Evolutionary conservation across 345 rosid species (phyloP), one percentile per base, ranked within the genome.

Genomic region (Murraya koenigii): DNA sequence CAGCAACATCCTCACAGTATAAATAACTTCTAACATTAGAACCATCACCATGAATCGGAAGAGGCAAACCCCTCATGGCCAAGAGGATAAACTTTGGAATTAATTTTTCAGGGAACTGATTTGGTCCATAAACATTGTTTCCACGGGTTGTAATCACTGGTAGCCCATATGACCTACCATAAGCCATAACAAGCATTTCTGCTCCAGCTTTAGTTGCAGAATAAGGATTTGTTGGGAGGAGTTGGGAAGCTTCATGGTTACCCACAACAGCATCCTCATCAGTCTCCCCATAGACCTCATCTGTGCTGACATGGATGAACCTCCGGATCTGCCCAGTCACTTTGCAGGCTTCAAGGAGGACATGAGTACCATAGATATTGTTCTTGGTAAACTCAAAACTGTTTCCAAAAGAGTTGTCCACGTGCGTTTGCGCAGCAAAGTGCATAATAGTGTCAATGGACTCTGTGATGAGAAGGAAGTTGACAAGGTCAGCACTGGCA

Each of bases 111-210:
- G 93, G 93, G 66, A 84, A 90, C 73, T 88, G 93, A 73, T 87
- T 90, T 1, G 91, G 90, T 39, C 93, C 93, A 73, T 90, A 90
- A 11, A 90, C 93, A 71, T 90, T 90, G 87, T 90, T 90, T 26
- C 93, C 93, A 56, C 91, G 87, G 60, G 93, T 88, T 2, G 93
- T 90, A 65, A 90, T 90, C 75, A 90, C 93, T 32, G 93, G 93
- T 35, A 90, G 80, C 30, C 91, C 93, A 41, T 90, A 90, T 3
- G 93, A 90, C 66, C 93, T 73, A 3, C 91, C 93, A 74, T 90
- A 90, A 8, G 93, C 93, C 93, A 90, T 90, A 23, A 90, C 93
- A 77, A 90, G 89, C 93, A 90, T 90, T 64, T 90, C 93, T 26
- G 93, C 93, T 32, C 93, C 93, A 41, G 91, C 91, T 82, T 90